Evolutionary conservation across 345 rosid species (phyloP).

Genomic region (Diplotaxis tenuifolia): DNA sequence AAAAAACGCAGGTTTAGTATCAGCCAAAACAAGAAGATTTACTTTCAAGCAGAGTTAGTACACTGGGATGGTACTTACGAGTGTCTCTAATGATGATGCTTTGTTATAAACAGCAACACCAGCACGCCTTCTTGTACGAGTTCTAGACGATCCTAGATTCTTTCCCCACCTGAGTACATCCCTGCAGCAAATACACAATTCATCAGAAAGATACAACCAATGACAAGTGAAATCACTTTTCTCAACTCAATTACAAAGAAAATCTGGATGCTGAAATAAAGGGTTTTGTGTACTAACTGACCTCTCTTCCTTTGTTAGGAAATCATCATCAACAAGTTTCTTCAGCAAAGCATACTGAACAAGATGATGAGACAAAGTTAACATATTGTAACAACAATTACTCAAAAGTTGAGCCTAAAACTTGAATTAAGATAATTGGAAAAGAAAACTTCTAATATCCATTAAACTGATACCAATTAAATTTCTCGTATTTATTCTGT

Average conservation of each 20-base stretch:
- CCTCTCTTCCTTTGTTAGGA: constrained; percentile 71
- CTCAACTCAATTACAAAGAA: neutral
- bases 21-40: neutral
- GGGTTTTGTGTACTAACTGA: constrained; percentile 35
- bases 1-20: no score
- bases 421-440: neutral
- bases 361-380: neutral
- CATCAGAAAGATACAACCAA: neutral
- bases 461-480: neutral
- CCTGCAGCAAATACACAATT: constrained; percentile 34
- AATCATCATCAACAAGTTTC: constrained; percentile 61
- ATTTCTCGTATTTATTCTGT: neutral
- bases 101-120: constrained; percentile 65
- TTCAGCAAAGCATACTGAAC: constrained; percentile 78
- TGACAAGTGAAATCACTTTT: neutral
- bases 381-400: neutral
- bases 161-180: constrained; percentile 65
- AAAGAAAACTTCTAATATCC: neutral
- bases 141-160: constrained; percentile 52
- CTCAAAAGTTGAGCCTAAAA: neutral
- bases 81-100: constrained; percentile 71
- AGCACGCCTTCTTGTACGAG: constrained; percentile 62
- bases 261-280: neutral
- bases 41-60: neutral
- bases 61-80: constrained; percentile 36